Base-by-base conservation (phyloP, 228 moss, liverwort and hornwort species). In the Sphagnum magellanicum region DNA sequence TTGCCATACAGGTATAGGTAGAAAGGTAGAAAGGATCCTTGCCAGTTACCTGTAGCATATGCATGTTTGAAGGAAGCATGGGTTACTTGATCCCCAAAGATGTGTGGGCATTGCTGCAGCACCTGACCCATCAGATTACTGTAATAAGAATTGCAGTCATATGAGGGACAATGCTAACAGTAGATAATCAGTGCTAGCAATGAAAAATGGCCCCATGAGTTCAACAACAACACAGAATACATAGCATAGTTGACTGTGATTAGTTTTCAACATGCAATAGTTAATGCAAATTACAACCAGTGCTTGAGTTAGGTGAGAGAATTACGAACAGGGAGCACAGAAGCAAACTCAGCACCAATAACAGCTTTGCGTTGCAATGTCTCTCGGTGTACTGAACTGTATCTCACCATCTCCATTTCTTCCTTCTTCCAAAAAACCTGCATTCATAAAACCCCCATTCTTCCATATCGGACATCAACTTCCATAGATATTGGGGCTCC, bases 401-500 rank as follows among this genome's bases (percentile, higher is more conserved):
- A 88, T 53, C 90, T 85, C 52, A 95, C 81, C 74, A 92, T 79
- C 60, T 92, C 87, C 71, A 95, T 66, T 79, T 95, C 95, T 76
- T 92, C 95, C 76, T 92, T 92, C 70, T 85, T 92, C 95, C 95
- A 95, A 75, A 92, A 95, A 6, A 95, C 83, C 94, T 94, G 79
- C 65, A 59, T 7, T 57, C 50, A 62, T 55, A 55, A 8, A 32
- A 55, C 55, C 8, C 55, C 55, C 55, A 55, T 1, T 55, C 12
- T 32, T 32, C 32, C 32, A 32, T 32, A 32, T 32, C 0, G 32
- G 32, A 1, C 32, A 32, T 32, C 32, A 32, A 32, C 32, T 32
- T 32, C 32, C 32, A 32, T 32, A 32, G 32, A 32, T 32, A 3
- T 32, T 32, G 3, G 32, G 32, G 32, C 32, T 32, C 32, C 2